Conservation (phyloP, 371 early-diverging fungal species). For the Rhizopus sp. region DNA sequence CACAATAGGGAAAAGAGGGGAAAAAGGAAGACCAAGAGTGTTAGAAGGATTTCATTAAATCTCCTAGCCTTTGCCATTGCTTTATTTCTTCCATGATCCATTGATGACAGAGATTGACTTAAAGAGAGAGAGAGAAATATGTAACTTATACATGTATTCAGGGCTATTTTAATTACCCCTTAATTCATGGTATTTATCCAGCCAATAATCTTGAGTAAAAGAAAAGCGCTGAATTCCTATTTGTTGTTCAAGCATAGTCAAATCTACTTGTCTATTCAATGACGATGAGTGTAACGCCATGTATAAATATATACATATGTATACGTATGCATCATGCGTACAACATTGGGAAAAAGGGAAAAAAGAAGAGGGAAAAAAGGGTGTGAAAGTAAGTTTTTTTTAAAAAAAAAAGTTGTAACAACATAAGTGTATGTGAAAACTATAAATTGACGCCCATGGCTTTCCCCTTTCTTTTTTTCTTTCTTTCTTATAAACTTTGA, state of each 20-base stretch:
- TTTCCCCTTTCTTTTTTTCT: conserved; percentile 10
- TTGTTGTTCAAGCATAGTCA: not conserved
- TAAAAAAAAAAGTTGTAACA: not conserved
- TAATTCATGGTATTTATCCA: conserved; percentile 3
- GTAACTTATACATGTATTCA: not conserved
- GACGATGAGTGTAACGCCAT: not conserved
- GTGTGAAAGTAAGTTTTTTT: not conserved
- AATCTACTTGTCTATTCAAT: not conserved
- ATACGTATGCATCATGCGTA: not conserved
- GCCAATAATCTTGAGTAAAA: not conserved
- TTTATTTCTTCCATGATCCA: conserved; percentile 5
- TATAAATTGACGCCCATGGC: conserved; percentile 2
- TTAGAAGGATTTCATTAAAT: not conserved
- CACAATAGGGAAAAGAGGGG: no score
- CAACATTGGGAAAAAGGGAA: conserved; percentile 2
- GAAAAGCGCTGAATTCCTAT: not conserved
- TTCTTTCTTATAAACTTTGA: conserved; percentile 10
- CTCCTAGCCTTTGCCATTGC: not conserved
- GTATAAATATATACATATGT: not conserved
- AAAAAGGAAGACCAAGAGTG: no score
- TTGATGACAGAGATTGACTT: conserved; percentile 10
- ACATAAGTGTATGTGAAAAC: conserved; percentile 1
- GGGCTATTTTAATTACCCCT: not conserved
- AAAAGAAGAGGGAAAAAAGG: not conserved
- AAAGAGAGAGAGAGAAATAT: not conserved